phyloP scores from a whole-genome alignment of 2,329 filamentous ascomycete genomes.

The Dactylella cylindrospora region DNA sequence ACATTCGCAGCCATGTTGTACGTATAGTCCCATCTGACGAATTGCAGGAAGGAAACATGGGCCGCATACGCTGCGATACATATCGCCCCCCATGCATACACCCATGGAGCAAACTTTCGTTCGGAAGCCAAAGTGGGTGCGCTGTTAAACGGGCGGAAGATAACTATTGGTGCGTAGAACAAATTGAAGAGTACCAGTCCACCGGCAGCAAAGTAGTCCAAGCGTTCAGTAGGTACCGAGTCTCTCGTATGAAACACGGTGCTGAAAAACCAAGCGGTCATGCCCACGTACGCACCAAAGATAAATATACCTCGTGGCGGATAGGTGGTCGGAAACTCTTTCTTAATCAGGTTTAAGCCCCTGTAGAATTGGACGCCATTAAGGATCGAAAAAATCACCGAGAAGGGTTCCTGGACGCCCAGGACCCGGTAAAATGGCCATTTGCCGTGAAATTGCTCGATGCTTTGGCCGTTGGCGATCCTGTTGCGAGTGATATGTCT shows the following conservation, averaged over 20 bases:
- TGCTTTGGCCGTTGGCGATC: slow-evolving; percentile 63
- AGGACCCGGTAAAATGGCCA: slow-evolving; percentile 92
- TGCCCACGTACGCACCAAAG: slow-evolving; percentile 73
- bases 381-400: slow-evolving; percentile 86
- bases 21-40: slow-evolving; percentile 88
- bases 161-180: slow-evolving; percentile 77
- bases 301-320: slow-evolving; percentile 74
- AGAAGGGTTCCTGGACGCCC: slow-evolving; percentile 93
- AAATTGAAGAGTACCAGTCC: slow-evolving; percentile 87
- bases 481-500: slow-evolving; percentile 80
- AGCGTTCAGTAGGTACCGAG: slow-evolving; percentile 79
- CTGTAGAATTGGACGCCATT: slow-evolving; percentile 84
- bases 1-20: slow-evolving; percentile 99
- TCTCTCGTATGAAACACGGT: slow-evolving; percentile 92
- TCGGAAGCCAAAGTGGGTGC: slow-evolving; percentile 49
- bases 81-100: slow-evolving; percentile 72
- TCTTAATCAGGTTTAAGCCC: slow-evolving; percentile 71
- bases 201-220: slow-evolving; percentile 95
- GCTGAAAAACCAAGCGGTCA: slow-evolving; percentile 82
- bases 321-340: slow-evolving; percentile 70
- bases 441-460: slow-evolving; percentile 96
- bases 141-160: slow-evolving; percentile 74
- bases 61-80: slow-evolving; percentile 71
- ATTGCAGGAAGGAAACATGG: slow-evolving; percentile 81
- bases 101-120: slow-evolving; percentile 53